Evolutionary conservation across 2,329 filamentous ascomycete genomes (phyloP), one percentile per base, ranked within the genome.

Genomic region (Endocalyx cinctus): DNA sequence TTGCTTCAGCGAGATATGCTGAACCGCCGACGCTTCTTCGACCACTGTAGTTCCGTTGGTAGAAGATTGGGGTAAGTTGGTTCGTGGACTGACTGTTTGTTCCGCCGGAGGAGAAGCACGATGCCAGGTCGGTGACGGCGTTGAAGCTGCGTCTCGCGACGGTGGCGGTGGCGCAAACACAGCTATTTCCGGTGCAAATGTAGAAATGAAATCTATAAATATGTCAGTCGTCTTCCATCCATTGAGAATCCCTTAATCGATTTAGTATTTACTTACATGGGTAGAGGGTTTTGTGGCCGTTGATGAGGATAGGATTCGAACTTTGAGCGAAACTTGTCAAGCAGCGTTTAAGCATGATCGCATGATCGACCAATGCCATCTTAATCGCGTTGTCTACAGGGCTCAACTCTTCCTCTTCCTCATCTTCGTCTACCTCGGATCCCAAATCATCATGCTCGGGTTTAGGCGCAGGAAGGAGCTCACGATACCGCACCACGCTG

Each of bases 281-380:
- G 40, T 74, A 69, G 22, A 87, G 66, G 54, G 84, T 78, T 51
- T 76, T 71, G 19, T 75, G 66, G 27, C 64, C 67, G 41, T 61
- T 67, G 48, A 60, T 68, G 57, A 75, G 78, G 59, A 64, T 71
- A 58, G 68, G 77, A 58, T 74, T 78, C 25, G 60, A 73, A 64
- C 71, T 79, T 58, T 74, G 78, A 38, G 73, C 72, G 58, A 87
- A 86, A 47, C 80, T 70, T 4, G 70, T 70, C 42, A 97, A 62
- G 50, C 87, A 90, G 43, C 87, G 80, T 64, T 90, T 88, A 49
- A 97, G 79, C 58, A 87, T 82, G 39, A 94, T 74, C 3, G 87
- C 87, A 58, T 97, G 89, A 51, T 97, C 92, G 26, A 94, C 74
- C 18, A 97, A 71, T 1, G 87, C 85, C 57, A 89, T 84, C 52